These are phyloP conservation scores for Trapa incisa DNA, from an alignment of 345 rosid genomes.

Conservation along the genomic window DNA sequence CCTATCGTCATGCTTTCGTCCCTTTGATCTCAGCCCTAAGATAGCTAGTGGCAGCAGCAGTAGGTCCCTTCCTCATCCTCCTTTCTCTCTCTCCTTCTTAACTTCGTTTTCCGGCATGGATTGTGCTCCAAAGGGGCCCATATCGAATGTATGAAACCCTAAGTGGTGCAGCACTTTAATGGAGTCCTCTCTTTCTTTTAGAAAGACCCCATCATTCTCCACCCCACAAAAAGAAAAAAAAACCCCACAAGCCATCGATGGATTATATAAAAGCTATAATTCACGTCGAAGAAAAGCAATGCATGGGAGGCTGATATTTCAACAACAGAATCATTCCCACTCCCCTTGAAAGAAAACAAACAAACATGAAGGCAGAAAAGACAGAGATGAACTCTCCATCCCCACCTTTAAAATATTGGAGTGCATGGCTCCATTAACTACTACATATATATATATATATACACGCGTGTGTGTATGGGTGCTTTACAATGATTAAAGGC, in stretches of 20 bases:
- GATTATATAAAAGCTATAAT: slow-evolving; percentile 9
- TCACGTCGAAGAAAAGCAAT: slow-evolving; percentile 81
- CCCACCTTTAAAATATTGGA: slow-evolving; percentile 3
- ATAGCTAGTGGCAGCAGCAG: slow-evolving; percentile 5
- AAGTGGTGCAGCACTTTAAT: slow-evolving; percentile 51
- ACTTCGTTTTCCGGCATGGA: slow-evolving; percentile 4
- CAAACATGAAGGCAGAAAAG: slow-evolving; percentile 22
- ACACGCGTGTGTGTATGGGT: neutral
- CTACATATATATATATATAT: neutral
- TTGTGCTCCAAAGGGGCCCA: slow-evolving; percentile 12
- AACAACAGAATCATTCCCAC: slow-evolving; percentile 54
- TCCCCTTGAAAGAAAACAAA: slow-evolving; percentile 16
- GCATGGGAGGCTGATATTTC: slow-evolving; percentile 61
- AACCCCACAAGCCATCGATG: neutral
- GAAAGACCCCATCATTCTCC: slow-evolving; percentile 21
- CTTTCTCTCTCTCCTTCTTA: neutral
- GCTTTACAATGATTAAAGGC: too few relatives aligned
- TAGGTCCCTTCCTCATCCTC: neutral
- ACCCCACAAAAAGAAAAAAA: slow-evolving; percentile 2
- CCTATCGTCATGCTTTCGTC: slow-evolving; percentile 56
- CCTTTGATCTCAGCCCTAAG: slow-evolving; percentile 26
- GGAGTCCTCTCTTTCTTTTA: slow-evolving; percentile 6
- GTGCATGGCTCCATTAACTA: slow-evolving; percentile 6
- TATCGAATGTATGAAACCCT: slow-evolving; percentile 10
- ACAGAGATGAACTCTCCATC: slow-evolving; percentile 16